Conservation (phyloP, 106 monocot species). For the Gastrodia elata region DNA sequence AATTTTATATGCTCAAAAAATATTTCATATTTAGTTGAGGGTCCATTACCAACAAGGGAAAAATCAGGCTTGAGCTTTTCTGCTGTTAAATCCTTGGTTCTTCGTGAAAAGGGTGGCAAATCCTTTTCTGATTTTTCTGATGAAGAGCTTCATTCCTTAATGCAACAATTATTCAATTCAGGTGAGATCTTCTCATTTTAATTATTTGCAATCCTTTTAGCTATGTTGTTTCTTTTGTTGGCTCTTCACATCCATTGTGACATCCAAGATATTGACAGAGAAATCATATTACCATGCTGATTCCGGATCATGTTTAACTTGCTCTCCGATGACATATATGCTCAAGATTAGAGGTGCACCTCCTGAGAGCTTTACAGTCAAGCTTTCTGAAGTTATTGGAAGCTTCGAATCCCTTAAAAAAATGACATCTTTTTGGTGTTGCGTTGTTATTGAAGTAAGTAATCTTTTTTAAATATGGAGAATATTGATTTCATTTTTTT, state of each 20-base stretch:
- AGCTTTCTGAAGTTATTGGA: slow-evolving; percentile 47
- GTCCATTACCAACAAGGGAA: slow-evolving; percentile 39
- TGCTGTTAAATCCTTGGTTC: slow-evolving; percentile 64
- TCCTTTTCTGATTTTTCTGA: slow-evolving; percentile 15
- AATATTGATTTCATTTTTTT: background rate
- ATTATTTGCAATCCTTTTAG: background rate
- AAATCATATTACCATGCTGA: slow-evolving; percentile 15
- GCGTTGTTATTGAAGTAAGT: slow-evolving; percentile 57
- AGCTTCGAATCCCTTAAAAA: slow-evolving; percentile 52
- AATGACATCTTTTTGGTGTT: slow-evolving; percentile 65
- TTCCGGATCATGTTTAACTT: slow-evolving; percentile 11
- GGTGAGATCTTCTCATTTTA: slow-evolving; percentile 22
- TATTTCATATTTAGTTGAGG: slow-evolving; percentile 23
- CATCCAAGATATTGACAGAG: slow-evolving; percentile 59
- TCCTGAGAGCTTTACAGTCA: slow-evolving; percentile 61
- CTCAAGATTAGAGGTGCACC: slow-evolving; percentile 60
- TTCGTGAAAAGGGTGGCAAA: slow-evolving; percentile 71
- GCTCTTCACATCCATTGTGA: slow-evolving; percentile 24
- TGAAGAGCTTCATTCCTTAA: slow-evolving; percentile 35
- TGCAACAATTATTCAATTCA: slow-evolving; percentile 39
- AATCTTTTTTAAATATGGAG: background rate
- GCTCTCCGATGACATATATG: slow-evolving; percentile 13
- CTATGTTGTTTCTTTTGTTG: slow-evolving; percentile 3
- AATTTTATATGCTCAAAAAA: slow-evolving; percentile 54
- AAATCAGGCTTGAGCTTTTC: slow-evolving; percentile 58